Base-by-base conservation (phyloP, 2,329 filamentous ascomycete genomes). In the Clonostachys solani region DNA sequence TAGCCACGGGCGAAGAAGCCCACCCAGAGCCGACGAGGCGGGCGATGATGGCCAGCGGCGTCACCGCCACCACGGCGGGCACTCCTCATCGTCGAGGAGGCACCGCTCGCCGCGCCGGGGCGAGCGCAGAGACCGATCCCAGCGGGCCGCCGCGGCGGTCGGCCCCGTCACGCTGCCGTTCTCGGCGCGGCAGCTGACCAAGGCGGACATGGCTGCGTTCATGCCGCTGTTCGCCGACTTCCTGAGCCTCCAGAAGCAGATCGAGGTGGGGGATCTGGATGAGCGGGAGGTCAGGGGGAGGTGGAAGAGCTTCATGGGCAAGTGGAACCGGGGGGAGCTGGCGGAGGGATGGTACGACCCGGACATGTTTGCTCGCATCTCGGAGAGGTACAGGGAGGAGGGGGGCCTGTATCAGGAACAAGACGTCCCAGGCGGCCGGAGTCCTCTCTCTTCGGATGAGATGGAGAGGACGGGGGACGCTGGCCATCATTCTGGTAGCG, bases 281-380 rank as follows among this genome's bases (percentile, higher is more conserved):
- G 84, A 89, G 52, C 77, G 80, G n/a, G 92, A 96, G 62, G 68
- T 84, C 1, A 86, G 78, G 53, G 91, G 92, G 2, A 75, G 92
- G 47, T 99, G 92, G 91, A 96, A 96, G 76, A 92, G 90, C 62
- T 99, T 97, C 59, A 65, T 92, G 12, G 76, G 80, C 5, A 92
- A 91, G 74, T 99, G 94, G 92, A 99, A 99, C 71, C 81, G 83
- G 57, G 86, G 84, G 60, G 89, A 92, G 68, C 74, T 97, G 52
- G 86, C 88, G 5, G 86, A 92, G 65, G 89, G 89, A 42, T 99
- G 92, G 92, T 99, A 97, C 67, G 89, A 95, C 60, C 87, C 91
- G 8, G 79, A 79, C 49, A 87, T 83, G 53, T 81, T 89, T 51
- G 55, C 58, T 35, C 60, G 64, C 19, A 64, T 69, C 9, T 53